These are phyloP conservation scores for Talaromyces pinophilus DNA, from an alignment of 2,329 filamentous ascomycete genomes.

Conservation along the genomic window DNA sequence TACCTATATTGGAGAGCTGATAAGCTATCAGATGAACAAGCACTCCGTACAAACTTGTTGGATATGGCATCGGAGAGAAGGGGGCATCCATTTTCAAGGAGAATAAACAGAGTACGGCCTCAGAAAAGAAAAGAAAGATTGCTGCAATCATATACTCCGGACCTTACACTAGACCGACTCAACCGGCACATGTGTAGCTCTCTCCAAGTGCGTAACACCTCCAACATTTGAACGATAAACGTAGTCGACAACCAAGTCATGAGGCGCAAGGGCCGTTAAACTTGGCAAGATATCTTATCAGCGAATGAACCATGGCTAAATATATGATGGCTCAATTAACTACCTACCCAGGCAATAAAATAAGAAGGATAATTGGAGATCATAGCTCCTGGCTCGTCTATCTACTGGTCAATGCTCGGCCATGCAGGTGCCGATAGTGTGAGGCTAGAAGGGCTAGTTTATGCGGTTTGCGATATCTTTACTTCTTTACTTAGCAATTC, in stretches of 20 bases:
- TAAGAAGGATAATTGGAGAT: not conserved
- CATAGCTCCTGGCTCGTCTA: conserved; percentile 8
- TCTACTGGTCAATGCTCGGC: conserved; percentile 1
- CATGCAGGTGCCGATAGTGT: conserved; percentile 4
- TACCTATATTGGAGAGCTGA: not conserved
- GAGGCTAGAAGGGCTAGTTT: not conserved
- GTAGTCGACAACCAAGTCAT: not conserved
- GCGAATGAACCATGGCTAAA: not conserved
- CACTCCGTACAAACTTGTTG: not conserved
- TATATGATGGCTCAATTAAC: not conserved
- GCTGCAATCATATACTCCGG: not conserved
- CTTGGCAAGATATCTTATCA: not conserved
- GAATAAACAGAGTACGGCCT: not conserved
- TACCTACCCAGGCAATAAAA: conserved; percentile 8
- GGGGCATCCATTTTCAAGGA: not conserved
- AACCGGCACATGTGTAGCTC: not conserved
- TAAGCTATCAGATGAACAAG: conserved; percentile 1
- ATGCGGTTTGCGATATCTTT: not conserved
- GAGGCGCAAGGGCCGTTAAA: not conserved
- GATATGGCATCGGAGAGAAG: not conserved
- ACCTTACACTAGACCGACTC: not conserved
- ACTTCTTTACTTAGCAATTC: not conserved
- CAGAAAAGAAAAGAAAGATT: not conserved
- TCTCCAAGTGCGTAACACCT: not conserved
- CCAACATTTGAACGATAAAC: not conserved